Base-by-base conservation (phyloP, 768 basidiomycete genomes). In the Tulasnella calospora region DNA sequence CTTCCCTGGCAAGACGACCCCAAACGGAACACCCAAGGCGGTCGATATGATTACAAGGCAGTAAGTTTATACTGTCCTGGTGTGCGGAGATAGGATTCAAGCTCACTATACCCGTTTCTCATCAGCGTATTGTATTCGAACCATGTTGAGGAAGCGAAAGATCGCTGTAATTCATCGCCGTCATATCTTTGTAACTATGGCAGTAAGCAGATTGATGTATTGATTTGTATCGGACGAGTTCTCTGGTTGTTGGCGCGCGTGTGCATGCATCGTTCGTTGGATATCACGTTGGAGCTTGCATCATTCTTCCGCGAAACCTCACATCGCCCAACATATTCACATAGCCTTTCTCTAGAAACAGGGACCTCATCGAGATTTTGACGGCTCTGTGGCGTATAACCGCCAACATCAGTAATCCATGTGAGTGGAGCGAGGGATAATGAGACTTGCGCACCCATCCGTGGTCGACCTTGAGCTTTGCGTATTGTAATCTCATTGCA, bases 351-450 rank as follows among this genome's bases (percentile, higher is more conserved):
- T n/a, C n/a, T n/a, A n/a, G n/a, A n/a, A n/a, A n/a, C n/a, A n/a
- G n/a, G n/a, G 7, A 94, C 92, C 84, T 94, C 92, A 81, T 92
- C 92, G 74, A 94, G 84, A 70, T 87, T 92, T 83, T 94, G 92
- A 79, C 71, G 46, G 76, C 78, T 57, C 69, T 77, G 41, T 55
- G 23, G 70, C 46, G 13, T 46, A 47, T 38, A 27, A 79, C 36
- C 79, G 69, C n/a, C 44, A 72, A 74, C 41, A 23, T 44, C 57
- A 71, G 30, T 61, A 61, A 61, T n/a, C n/a, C 2, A 27, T 61
- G 10, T 27, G 12, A 27, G 30, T 27, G 57, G 30, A 23, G 57
- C 27, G 69, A 61, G 36, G 67, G 41, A 77, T 38, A 73, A 27
- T 47, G 35, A 71, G 70, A 72, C 17, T 41, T 55, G 85, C 90